Base-by-base conservation (phyloP, 1,139 yeast genomes). In the Magnusiomyces tetraspermus region DNA sequence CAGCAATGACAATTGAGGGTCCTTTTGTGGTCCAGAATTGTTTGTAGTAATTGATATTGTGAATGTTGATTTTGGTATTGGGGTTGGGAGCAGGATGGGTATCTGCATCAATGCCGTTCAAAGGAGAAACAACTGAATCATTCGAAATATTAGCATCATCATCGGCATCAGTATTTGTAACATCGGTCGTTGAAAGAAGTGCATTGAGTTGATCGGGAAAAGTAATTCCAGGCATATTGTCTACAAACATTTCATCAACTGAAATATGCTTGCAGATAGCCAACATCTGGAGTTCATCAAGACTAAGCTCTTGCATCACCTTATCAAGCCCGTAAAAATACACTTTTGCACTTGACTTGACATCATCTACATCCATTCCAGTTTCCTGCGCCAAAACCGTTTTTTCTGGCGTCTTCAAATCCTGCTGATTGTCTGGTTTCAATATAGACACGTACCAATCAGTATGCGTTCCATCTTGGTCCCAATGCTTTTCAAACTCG, bases 401-500 rank as follows among this genome's bases (percentile, higher is more conserved):
- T 19, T 19, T 38, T 19, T 38, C 11, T 38, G 23, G 2, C 19
- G 19, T 23, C 22, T 19, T 38, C 22, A 3, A 22, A 11, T 38
- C 23, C 11, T 19, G 23, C 22, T 17, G 13, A 11, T 19, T 8
- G 13, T 22, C 23, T 6, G 13, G 21, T 17, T 45, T 40, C 31
- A 45, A 31, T 17, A 45, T 31, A 6, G 48, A 45, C 15, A 45
- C 48, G 31, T 45, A 45, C 48, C 48, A 45, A 23, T 45, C 48
- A 31, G 48, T 45, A 21, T 45, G 48, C 15, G 48, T 45, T 2
- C 48, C 48, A 45, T 45, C 48, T 21, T 41, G 17, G 6, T 51
- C 53, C 42, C 49, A 49, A 31, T 13, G 46, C 8, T 26, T 46
- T 46, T 51, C 36, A 40, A 48, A 48, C n/a, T 51, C 50, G 13